Evolutionary conservation across 1,284 basidiomycete genomes (phyloP).

Genomic region (Rhodotorula sp.): DNA sequence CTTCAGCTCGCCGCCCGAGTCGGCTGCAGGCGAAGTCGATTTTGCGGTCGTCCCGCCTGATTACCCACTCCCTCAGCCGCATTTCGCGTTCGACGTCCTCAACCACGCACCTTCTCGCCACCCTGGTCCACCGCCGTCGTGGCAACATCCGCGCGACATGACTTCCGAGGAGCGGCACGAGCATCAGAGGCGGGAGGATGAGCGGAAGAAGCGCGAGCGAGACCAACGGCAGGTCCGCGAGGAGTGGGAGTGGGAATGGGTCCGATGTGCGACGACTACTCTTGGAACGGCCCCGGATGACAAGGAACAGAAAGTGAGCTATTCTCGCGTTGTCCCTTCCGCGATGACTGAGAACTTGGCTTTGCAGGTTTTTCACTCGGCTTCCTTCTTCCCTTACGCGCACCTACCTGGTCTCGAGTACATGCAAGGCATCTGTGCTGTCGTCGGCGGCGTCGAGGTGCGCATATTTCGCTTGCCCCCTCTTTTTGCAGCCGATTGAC

Average conservation of each 20-base stretch:
- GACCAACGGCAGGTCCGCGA: background rate
- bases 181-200: background rate
- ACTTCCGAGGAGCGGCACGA: background rate
- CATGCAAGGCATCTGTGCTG: conserved; percentile 26
- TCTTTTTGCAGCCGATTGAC: background rate
- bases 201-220: background rate
- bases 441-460: conserved; percentile 24
- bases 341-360: background rate
- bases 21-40: background rate
- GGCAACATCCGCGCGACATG: background rate
- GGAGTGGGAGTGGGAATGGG: conserved; percentile 16
- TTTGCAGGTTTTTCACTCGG: background rate
- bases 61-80: background rate
- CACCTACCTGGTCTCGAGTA: conserved; percentile 5
- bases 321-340: no score
- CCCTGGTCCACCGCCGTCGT: background rate
- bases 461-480: background rate
- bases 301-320: background rate
- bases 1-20: background rate
- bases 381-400: conserved; percentile 36
- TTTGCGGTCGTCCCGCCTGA: background rate
- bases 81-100: conserved; percentile 8
- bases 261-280: background rate
- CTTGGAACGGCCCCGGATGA: background rate
- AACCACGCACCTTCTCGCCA: conserved; percentile 13